A percentile compares a stretch with the other conserved stretches of the same genome.
Conservation (phyloP, 1,284 basidiomycete species). For the Puccinia horiana region DNA sequence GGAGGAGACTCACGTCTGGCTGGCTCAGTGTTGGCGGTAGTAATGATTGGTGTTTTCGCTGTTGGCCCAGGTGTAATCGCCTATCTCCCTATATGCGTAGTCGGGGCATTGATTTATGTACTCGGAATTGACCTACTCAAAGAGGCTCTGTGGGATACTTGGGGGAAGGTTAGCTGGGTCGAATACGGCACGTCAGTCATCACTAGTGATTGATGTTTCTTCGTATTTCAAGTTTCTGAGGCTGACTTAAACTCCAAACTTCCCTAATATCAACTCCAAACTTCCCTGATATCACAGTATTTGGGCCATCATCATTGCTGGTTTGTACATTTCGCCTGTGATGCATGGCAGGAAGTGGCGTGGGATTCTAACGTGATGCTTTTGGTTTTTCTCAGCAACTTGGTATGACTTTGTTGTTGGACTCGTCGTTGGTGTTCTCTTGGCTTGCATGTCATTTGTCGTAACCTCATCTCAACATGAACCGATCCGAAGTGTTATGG, state of each 20-base stretch:
- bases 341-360: not conserved
- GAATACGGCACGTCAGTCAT: constrained; percentile 44
- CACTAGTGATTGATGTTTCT: not conserved
- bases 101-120: constrained; percentile 86
- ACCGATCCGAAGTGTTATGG: constrained; percentile 70
- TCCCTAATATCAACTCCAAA: constrained; percentile 63
- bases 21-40: constrained; percentile 79
- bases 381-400: constrained; percentile 41
- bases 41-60: constrained; percentile 73
- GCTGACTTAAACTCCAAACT: too few species aligned
- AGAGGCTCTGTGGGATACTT: constrained; percentile 90
- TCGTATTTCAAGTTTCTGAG: not conserved
- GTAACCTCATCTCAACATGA: constrained; percentile 81
- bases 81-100: constrained; percentile 67
- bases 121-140: constrained; percentile 91
- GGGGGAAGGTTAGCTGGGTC: constrained; percentile 69
- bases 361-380: not conserved
- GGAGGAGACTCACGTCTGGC: constrained; percentile 82
- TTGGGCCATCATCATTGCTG: constrained; percentile 67
- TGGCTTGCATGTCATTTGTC: constrained; percentile 91
- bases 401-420: constrained; percentile 76
- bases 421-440: constrained; percentile 84
- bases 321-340: constrained; percentile 54
- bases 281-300: constrained; percentile 59
- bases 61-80: constrained; percentile 83